Evolutionary conservation across 1,284 basidiomycete species (phyloP), one percentile per base, ranked within the genome.

Genomic region (Inonotus hispidus): DNA sequence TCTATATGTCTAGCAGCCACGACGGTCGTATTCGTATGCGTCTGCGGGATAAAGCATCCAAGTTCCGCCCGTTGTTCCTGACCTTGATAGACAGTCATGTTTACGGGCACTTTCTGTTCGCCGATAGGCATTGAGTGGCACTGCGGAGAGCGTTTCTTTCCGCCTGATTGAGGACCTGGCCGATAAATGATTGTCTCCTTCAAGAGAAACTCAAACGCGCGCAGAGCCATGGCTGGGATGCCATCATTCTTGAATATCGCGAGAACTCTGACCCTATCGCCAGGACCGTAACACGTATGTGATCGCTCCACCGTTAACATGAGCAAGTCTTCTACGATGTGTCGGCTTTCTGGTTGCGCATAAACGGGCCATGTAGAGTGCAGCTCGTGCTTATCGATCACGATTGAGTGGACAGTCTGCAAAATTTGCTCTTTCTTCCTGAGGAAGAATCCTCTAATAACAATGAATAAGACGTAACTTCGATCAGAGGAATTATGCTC

Each of bases 301-400:
- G 79, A 77, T 32, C 92, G 84, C 23, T 89, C 84, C n/a, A 93
- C 86, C 43, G 81, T 82, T 63, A 95, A 80, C 16, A 81, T 84
- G 19, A 92, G 80, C 23, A 85, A 86, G 6, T 90, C 85, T 61
- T 84, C 79, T 1, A 77, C 71, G 8, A 83, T 74, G n/a, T 82
- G 78, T n/a, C 88, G 85, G 38, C 80, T 81, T 69, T 95, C 91
- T 5, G 83, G 83, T 67, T 90, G 85, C 57, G 85, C 83, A 71
- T 94, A 95, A 47, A 93, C 79, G 0, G 92, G 92, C 93, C 93
- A 95, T 1, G 90, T 87, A 1, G 92, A 90, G 66, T 94, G 92
- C 7, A 94, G 74, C 64, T 95, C 93, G 69, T 95, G 91, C 72
- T 95, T 95, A 76, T 91, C 88, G 67, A 95, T 90, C 63, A 86